Evolutionary conservation across 495 filamentous ascomycete genomes (phyloP).

Genomic region (Hypoxylon fuscum): DNA sequence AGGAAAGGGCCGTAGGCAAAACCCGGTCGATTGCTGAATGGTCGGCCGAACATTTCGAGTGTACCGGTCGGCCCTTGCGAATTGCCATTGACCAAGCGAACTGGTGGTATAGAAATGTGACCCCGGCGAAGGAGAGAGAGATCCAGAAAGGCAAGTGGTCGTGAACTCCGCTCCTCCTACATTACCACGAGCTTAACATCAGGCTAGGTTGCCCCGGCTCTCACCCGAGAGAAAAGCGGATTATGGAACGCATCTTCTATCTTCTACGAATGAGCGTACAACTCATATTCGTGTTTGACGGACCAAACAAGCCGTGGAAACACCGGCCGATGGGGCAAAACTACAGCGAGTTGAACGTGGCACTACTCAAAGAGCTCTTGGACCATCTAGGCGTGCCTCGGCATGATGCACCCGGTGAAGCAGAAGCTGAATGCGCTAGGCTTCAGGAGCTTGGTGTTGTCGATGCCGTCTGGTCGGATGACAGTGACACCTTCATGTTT

Average conservation of each 20-base stretch:
- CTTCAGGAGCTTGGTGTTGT: constrained; percentile 39
- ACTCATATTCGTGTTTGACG: constrained; percentile 45
- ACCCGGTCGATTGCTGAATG: constrained; percentile 29
- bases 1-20: constrained; percentile 22
- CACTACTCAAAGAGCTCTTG: constrained; percentile 37
- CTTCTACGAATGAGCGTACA: constrained; percentile 43
- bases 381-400: constrained; percentile 38
- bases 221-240: constrained; percentile 30
- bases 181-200: background rate
- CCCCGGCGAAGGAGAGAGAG: constrained; percentile 20
- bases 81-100: constrained; percentile 35
- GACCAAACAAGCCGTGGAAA: constrained; percentile 23
- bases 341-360: constrained; percentile 28
- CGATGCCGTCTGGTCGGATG: constrained; percentile 45
- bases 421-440: constrained; percentile 43
- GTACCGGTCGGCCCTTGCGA: constrained; percentile 24
- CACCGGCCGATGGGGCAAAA: constrained; percentile 23
- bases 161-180: background rate
- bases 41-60: constrained; percentile 33
- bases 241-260: constrained; percentile 30
- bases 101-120: constrained; percentile 38
- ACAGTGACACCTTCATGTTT: constrained; percentile 41
- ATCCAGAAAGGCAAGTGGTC: constrained; percentile 22
- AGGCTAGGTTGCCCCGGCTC: constrained; percentile 24
- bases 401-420: constrained; percentile 42